Conservation (phyloP, 1,139 yeast genomes). For the Yamadazyma aaseri region DNA sequence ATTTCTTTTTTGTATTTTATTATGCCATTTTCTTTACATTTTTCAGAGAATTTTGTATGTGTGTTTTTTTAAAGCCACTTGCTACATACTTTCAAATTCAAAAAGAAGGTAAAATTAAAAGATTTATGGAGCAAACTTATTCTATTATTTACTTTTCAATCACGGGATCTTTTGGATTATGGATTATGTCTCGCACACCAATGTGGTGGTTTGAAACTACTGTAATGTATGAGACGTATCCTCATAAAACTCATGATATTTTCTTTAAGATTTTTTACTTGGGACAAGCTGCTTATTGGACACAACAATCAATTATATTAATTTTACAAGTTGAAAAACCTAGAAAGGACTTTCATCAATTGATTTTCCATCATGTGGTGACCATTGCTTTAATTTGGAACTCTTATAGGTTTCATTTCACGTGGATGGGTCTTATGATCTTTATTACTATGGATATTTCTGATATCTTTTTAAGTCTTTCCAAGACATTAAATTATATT, state of each 20-base stretch:
- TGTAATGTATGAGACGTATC: constrained; percentile 76
- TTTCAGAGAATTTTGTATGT: constrained; percentile 88
- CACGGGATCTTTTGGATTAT: constrained; percentile 84
- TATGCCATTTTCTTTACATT: constrained; percentile 88
- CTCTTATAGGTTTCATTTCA: constrained; percentile 93
- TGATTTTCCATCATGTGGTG: constrained; percentile 89
- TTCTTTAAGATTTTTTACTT: constrained; percentile 79
- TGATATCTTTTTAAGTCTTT: constrained; percentile 80
- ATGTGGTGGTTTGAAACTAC: constrained; percentile 87
- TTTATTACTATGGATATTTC: constrained; percentile 95
- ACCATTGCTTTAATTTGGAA: constrained; percentile 86
- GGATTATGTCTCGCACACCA: constrained; percentile 80
- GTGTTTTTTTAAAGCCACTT: constrained; percentile 69
- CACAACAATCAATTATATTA: constrained; percentile 86
- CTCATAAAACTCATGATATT: constrained; percentile 74
- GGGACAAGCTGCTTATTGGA: constrained; percentile 96
- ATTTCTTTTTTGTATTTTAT: constrained; percentile 73
- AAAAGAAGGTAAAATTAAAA: constrained; percentile 58
- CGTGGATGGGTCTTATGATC: constrained; percentile 90
- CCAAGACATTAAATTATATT: constrained; percentile 82
- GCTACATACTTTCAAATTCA: constrained; percentile 55
- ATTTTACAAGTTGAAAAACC: constrained; percentile 89
- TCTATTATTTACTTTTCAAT: constrained; percentile 77
- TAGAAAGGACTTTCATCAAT: constrained; percentile 87
- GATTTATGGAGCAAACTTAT: constrained; percentile 94